Evolutionary conservation across 345 rosid species (phyloP).

Genomic region (Trapa incisa): DNA sequence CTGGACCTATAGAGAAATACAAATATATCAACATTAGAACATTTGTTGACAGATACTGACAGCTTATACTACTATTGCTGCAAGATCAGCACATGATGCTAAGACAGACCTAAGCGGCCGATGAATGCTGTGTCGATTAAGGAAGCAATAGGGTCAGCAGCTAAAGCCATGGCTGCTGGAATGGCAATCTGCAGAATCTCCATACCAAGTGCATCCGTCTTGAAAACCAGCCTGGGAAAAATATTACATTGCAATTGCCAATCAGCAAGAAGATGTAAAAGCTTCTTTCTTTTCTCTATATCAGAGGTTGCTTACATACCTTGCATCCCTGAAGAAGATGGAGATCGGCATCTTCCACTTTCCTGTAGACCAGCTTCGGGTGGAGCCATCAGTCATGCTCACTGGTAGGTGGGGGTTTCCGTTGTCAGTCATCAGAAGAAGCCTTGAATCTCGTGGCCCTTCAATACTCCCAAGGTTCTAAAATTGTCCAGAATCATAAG

Average conservation of each 20-base stretch:
- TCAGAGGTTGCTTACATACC: constrained; percentile 17
- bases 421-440: background rate
- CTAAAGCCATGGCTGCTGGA: constrained; percentile 92
- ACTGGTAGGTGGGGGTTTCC: background rate
- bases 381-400: constrained; percentile 6
- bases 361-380: constrained; percentile 2
- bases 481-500: too few relatives aligned
- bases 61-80: background rate
- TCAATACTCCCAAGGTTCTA: too few relatives aligned
- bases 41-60: too few relatives aligned
- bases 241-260: background rate
- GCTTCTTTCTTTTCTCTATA: constrained; percentile 3
- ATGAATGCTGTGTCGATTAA: constrained; percentile 87
- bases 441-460: background rate
- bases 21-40: background rate
- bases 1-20: constrained; percentile 38
- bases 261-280: background rate
- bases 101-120: constrained; percentile 48
- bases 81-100: background rate
- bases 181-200: constrained; percentile 75
- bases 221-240: constrained; percentile 51
- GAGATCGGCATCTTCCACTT: constrained; percentile 38
- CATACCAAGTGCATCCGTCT: constrained; percentile 58
- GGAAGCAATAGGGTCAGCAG: constrained; percentile 93
- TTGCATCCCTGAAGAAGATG: constrained; percentile 64